Conservation (phyloP, 2,329 filamentous ascomycete species). For the Chaetomiaceae sp. region DNA sequence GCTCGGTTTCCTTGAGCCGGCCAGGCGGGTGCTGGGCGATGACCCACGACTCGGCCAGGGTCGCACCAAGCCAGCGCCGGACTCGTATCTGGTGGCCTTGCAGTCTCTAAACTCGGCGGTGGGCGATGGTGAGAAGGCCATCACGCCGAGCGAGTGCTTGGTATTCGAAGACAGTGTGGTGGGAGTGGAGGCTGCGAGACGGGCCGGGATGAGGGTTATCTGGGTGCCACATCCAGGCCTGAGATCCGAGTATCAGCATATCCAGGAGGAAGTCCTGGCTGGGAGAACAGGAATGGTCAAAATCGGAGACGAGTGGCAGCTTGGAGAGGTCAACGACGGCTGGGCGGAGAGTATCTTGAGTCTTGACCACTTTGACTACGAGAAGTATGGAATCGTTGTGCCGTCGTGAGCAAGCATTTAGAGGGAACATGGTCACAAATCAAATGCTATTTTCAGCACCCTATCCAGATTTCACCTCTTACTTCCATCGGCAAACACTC, state of each 20-base stretch:
- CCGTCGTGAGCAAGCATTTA: neutral
- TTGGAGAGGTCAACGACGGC: constrained; percentile 53
- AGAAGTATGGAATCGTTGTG: constrained; percentile 49
- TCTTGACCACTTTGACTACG: constrained; percentile 52
- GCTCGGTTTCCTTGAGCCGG: constrained; percentile 58
- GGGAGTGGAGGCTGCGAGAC: constrained; percentile 80
- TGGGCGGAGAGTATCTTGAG: constrained; percentile 51
- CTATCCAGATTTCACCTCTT: too few relatives aligned
- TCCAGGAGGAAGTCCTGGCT: constrained; percentile 75
- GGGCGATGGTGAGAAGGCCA: constrained; percentile 53
- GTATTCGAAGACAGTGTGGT: constrained; percentile 95
- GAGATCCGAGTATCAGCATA: constrained; percentile 65
- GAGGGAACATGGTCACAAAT: too few relatives aligned
- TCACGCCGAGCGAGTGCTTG: constrained; percentile 78
- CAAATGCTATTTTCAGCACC: too few relatives aligned
- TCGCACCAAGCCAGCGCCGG: constrained; percentile 82
- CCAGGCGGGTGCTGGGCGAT: constrained; percentile 74
- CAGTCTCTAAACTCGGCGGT: constrained; percentile 69
- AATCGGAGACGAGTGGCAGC: constrained; percentile 43
- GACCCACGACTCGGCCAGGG: constrained; percentile 70
- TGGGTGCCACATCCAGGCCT: constrained; percentile 84
- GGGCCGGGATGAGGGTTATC: constrained; percentile 89
- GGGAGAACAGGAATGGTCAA: constrained; percentile 64
- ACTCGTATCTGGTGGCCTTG: constrained; percentile 86
- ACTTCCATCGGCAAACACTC: too few relatives aligned